Conservation (phyloP, 2,329 filamentous ascomycete genomes). For the Elsinoe arachidis region DNA sequence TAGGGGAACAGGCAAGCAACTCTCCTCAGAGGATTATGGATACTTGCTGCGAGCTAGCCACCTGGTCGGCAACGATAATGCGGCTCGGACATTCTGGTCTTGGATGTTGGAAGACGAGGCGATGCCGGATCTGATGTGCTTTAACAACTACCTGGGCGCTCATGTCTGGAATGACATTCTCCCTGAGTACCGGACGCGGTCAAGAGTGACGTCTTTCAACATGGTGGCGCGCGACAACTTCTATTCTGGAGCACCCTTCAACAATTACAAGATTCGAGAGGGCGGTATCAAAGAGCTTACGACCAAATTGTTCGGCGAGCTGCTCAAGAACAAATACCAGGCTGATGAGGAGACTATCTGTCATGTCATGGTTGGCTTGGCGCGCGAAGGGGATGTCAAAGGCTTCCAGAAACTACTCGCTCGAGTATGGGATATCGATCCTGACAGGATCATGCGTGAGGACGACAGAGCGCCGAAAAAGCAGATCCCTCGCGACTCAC, state of each 20-base stretch:
- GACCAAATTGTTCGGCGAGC: conserved; percentile 38
- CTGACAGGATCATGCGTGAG: conserved; percentile 32
- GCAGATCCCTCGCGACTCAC: conserved; percentile 39
- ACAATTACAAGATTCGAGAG: conserved; percentile 22
- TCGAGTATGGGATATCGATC: conserved; percentile 47
- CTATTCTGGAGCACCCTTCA: conserved; percentile 15
- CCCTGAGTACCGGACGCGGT: conserved; percentile 32
- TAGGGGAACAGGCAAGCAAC: conserved; percentile 26
- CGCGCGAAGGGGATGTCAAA: conserved; percentile 43
- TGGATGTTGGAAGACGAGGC: conserved; percentile 33
- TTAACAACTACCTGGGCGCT: conserved; percentile 47
- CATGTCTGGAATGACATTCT: conserved; percentile 36
- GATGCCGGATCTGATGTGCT: conserved; percentile 42
- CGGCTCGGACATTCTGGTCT: conserved; percentile 41
- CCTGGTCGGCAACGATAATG: conserved; percentile 36
- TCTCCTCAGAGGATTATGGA: conserved; percentile 43
- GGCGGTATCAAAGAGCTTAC: conserved; percentile 24
- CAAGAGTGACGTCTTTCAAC: conserved; percentile 30
- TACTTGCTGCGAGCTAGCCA: conserved; percentile 46
- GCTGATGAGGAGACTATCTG: conserved; percentile 47
- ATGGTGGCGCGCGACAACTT: conserved; percentile 18
- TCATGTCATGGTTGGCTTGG: conserved; percentile 44
- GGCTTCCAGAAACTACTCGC: conserved; percentile 42
- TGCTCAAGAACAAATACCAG: conserved; percentile 36
- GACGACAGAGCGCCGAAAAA: conserved; percentile 25